phyloP scores from a whole-genome alignment of 1,284 basidiomycete genomes.

The Baeospora myosura region DNA sequence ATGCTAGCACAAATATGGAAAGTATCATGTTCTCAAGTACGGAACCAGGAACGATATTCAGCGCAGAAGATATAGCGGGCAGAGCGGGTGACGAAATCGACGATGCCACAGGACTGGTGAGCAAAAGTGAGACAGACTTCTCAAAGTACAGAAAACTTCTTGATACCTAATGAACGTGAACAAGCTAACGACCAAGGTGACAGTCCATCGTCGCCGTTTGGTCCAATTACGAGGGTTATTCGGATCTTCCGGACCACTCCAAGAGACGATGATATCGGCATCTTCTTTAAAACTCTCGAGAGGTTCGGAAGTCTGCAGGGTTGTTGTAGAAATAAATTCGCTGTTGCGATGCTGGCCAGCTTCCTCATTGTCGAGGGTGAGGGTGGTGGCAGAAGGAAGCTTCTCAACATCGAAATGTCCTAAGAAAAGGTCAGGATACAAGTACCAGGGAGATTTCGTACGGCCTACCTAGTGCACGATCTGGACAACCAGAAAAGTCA shows the following conservation, averaged over 20 bases:
- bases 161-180: slow-evolving; percentile 3
- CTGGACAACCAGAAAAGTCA: too few relatives aligned
- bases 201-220: not conserved
- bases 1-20: slow-evolving; percentile 3
- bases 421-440: too few relatives aligned
- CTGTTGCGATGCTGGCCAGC: too few relatives aligned
- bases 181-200: slow-evolving; percentile 1
- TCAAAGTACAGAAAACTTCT: not conserved
- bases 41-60: not conserved
- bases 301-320: not conserved
- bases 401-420: too few relatives aligned
- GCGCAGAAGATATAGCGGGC: not conserved
- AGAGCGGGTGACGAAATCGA: slow-evolving; percentile 2
- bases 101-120: slow-evolving; percentile 1
- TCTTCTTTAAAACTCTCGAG: not conserved
- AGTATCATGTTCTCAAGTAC: slow-evolving; percentile 1
- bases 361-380: too few relatives aligned
- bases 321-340: too few relatives aligned
- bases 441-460: too few relatives aligned
- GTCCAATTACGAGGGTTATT: not conserved
- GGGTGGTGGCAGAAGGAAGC: too few relatives aligned
- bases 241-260: slow-evolving; percentile 1
- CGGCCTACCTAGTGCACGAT: too few relatives aligned
- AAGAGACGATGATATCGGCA: too few relatives aligned
- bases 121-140: not conserved